phyloP scores from a whole-genome alignment of 2,329 filamentous ascomycete species.

The Fusarium sp. region DNA sequence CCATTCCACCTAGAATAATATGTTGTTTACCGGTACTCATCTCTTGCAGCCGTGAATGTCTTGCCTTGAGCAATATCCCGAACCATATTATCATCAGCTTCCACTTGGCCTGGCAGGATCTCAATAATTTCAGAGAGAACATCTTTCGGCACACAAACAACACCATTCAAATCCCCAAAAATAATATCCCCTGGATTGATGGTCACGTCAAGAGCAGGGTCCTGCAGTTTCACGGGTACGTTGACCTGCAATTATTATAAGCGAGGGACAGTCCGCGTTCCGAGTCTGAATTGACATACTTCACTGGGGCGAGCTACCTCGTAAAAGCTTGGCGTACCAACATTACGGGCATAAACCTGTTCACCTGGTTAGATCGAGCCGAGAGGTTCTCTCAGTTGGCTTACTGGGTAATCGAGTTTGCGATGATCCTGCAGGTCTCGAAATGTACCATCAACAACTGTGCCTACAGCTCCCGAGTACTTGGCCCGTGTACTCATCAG shows the following conservation, averaged over 20 bases:
- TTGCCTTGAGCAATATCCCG: constrained; percentile 2
- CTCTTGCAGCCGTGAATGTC: not conserved
- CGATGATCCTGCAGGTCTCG: constrained; percentile 38
- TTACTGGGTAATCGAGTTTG: constrained; percentile 19
- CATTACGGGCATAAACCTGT: constrained; percentile 22
- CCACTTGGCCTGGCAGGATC: constrained; percentile 9
- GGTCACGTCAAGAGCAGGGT: not conserved
- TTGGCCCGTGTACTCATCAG: constrained; percentile 32
- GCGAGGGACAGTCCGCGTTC: rapidly evolving
- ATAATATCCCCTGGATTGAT: constrained; percentile 14
- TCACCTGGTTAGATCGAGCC: too few species aligned
- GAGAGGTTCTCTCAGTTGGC: not conserved
- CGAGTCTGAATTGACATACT: not conserved
- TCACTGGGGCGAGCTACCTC: constrained; percentile 18
- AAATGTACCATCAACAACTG: constrained; percentile 24
- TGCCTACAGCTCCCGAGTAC: constrained; percentile 12
- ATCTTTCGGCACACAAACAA: constrained; percentile 26
- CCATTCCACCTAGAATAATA: too few species aligned
- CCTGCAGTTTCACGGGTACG: constrained; percentile 28
- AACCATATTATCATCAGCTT: constrained; percentile 32
- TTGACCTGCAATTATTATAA: not conserved
- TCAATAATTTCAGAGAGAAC: constrained; percentile 11
- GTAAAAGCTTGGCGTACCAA: constrained; percentile 16
- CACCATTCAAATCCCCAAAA: constrained; percentile 17
- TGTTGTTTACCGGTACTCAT: not conserved